A percentile compares a stretch with the other conserved stretches of the same genome.
Conservation (phyloP, 208 protist species). For the Sergeia podlipaevii region DNA sequence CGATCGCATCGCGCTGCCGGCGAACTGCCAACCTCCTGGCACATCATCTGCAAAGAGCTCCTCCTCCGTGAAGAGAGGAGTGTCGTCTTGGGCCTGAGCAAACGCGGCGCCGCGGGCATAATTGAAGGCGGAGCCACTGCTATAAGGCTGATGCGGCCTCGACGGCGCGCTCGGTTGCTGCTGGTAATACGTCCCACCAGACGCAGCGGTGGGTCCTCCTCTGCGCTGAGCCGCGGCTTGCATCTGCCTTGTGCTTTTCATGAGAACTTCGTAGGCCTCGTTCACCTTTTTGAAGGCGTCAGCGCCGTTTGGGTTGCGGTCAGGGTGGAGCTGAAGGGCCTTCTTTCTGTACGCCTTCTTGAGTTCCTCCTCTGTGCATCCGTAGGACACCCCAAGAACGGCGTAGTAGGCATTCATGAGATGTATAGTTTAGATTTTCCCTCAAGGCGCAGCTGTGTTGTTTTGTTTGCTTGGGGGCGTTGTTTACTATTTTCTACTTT, state of each 20-base stretch:
- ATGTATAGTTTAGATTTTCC: too few relatives aligned
- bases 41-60: constrained; percentile 53
- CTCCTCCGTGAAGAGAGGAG: constrained; percentile 44
- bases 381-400: constrained; percentile 63
- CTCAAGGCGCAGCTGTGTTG: too few relatives aligned
- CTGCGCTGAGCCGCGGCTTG: constrained; percentile 41
- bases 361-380: constrained; percentile 76
- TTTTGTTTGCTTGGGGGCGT: background rate
- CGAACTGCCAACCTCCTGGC: constrained; percentile 32
- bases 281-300: constrained; percentile 89
- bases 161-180: background rate
- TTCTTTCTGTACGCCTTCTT: constrained; percentile 91
- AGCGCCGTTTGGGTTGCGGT: constrained; percentile 81
- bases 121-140: constrained; percentile 13
- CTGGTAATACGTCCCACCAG: background rate
- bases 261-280: constrained; percentile 95
- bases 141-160: background rate
- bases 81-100: background rate
- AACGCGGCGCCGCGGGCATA: constrained; percentile 19
- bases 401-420: constrained; percentile 40
- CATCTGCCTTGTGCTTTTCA: too few relatives aligned
- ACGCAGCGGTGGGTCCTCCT: constrained; percentile 11
- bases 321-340: constrained; percentile 92
- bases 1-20: background rate
- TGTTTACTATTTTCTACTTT: background rate